These are phyloP conservation scores for Hirschioporus abietinus DNA, from an alignment of 768 basidiomycete species.

Conservation along the genomic window DNA sequence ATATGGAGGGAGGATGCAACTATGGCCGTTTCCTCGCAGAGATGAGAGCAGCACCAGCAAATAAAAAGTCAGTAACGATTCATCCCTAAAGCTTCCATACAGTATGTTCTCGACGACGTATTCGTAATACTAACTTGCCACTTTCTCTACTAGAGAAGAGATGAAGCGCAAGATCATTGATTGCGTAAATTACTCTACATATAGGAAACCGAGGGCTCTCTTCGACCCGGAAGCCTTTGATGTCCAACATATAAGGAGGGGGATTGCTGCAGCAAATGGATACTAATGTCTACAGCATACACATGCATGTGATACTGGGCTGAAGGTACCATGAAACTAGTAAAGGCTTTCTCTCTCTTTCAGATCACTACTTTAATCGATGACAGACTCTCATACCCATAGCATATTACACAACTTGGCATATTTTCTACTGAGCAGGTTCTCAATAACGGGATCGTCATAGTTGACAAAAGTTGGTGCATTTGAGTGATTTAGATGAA, in stretches of 20 bases:
- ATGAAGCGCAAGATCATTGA: conserved; percentile 26
- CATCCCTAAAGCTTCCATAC: not conserved
- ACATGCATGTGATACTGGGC: too few species aligned
- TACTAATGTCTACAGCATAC: not conserved
- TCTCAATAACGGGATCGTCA: too few species aligned
- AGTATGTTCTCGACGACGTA: conserved; percentile 8
- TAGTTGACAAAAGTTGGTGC: too few species aligned
- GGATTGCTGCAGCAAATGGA: conserved; percentile 17
- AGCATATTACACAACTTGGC: too few species aligned
- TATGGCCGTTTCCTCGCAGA: conserved; percentile 20
- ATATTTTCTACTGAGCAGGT: too few species aligned
- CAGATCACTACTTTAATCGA: too few species aligned
- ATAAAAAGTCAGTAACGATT: conserved; percentile 12
- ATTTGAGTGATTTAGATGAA: too few species aligned
- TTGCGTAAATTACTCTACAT: conserved; percentile 25
- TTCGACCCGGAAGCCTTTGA: conserved; percentile 23
- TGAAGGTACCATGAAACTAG: too few species aligned
- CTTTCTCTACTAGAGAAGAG: conserved; percentile 8
- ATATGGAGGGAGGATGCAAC: conserved; percentile 21
- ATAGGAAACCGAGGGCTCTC: conserved; percentile 21
- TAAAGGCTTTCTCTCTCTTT: too few species aligned
- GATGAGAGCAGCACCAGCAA: conserved; percentile 17
- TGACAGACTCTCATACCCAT: too few species aligned
- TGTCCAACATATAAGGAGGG: conserved; percentile 17
- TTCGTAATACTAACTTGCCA: conserved; percentile 8